These are phyloP conservation scores for Xylaria sp. DNA, from an alignment of 2,329 filamentous ascomycete genomes.

Conservation along the genomic window DNA sequence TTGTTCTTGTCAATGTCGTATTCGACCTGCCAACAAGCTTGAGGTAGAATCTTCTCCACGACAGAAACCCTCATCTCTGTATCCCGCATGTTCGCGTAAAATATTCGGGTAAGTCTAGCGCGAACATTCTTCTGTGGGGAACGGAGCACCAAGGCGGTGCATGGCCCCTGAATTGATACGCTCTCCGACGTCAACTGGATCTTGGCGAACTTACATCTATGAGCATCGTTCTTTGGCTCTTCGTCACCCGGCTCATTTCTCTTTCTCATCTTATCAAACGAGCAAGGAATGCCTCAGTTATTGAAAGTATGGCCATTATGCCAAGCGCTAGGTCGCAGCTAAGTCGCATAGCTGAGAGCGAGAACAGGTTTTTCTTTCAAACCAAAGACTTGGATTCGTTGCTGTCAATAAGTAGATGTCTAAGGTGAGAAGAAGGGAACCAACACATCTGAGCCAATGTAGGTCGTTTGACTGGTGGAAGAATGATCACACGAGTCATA, in stretches of 20 bases:
- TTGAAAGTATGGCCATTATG: not conserved
- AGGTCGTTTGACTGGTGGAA: slow-evolving; percentile 21
- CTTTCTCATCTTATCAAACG: not conserved
- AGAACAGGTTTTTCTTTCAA: not conserved
- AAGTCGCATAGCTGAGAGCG: not conserved
- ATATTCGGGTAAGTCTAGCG: not conserved
- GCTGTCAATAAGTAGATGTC: not conserved
- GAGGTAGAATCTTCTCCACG: not conserved
- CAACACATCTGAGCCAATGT: slow-evolving; percentile 13
- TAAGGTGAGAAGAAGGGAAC: not conserved
- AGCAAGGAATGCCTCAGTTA: not conserved
- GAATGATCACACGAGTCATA: slow-evolving; percentile 13
- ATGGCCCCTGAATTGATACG: slow-evolving; percentile 12
- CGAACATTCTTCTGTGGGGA: not conserved
- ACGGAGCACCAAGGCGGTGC: not conserved
- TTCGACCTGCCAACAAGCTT: not conserved
- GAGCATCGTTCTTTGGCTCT: not conserved
- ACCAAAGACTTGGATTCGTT: not conserved
- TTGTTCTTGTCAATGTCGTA: not conserved
- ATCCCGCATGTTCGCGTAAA: not conserved
- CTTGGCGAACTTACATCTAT: slow-evolving; percentile 15
- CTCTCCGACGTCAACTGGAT: slow-evolving; percentile 11
- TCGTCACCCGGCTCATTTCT: not conserved
- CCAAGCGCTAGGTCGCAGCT: not conserved
- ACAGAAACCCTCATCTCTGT: not conserved